Evolutionary conservation across 2,329 filamentous ascomycete species (phyloP).

Genomic region (Cadophora luteo-olivacea): DNA sequence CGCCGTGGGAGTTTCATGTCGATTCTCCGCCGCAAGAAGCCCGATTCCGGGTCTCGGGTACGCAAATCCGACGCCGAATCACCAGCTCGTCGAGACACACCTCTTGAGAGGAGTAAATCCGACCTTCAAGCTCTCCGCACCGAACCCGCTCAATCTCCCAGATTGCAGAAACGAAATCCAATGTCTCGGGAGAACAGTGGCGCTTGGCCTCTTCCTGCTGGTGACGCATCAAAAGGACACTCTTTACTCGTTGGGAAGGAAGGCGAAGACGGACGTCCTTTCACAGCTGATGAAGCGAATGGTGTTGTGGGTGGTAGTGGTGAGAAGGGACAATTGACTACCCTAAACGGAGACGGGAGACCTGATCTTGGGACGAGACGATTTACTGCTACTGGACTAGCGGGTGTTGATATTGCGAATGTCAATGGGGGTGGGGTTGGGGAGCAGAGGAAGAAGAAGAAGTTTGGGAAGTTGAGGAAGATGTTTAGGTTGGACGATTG

Average conservation of each 20-base stretch:
- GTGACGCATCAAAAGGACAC: neutral
- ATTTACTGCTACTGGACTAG: constrained; percentile 39
- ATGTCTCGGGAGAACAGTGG: constrained; percentile 47
- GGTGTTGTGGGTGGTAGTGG: constrained; percentile 22
- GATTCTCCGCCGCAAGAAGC: constrained; percentile 70
- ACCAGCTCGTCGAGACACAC: constrained; percentile 66
- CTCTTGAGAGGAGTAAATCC: constrained; percentile 62
- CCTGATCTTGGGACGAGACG: constrained; percentile 36
- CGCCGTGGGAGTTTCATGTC: constrained; percentile 60
- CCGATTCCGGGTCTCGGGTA: constrained; percentile 57
- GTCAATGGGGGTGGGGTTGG: constrained; percentile 10
- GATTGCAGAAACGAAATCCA: constrained; percentile 43
- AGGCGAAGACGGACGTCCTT: constrained; percentile 44
- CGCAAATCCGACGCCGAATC: constrained; percentile 62
- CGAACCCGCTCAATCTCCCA: constrained; percentile 28
- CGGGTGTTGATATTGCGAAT: constrained; percentile 30
- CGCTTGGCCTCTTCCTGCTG: constrained; percentile 56
- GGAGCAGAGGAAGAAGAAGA: constrained; percentile 62
- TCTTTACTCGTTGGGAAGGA: constrained; percentile 29
- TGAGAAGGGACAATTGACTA: constrained; percentile 10
- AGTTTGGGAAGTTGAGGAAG: constrained; percentile 69
- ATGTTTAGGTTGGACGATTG: constrained; percentile 67
- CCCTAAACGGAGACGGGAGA: constrained; percentile 25
- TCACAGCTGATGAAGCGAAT: constrained; percentile 35
- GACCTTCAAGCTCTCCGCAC: constrained; percentile 56